Evolutionary conservation across 495 filamentous ascomycete genomes (phyloP).

Genomic region (Penicillium lividum): DNA sequence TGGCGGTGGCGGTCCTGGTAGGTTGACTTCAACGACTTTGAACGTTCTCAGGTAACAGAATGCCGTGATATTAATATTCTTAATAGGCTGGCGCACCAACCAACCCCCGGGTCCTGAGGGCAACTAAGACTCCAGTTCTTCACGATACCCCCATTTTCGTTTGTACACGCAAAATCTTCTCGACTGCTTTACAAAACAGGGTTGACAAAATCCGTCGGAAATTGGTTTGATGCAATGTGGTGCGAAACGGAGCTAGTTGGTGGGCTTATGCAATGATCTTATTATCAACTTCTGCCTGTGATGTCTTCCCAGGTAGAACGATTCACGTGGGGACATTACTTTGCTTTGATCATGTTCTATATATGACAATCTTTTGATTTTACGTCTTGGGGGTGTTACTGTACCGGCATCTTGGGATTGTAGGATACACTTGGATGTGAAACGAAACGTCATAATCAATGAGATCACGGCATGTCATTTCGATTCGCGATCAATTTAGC

Average conservation of each 20-base stretch:
- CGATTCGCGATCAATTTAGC: neutral
- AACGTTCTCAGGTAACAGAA: neutral
- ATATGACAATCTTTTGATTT: conserved; percentile 6
- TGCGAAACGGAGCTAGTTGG: conserved; percentile 6
- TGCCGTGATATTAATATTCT: neutral
- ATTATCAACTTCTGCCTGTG: conserved; percentile 2
- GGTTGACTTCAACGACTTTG: conserved; percentile 6
- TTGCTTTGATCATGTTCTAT: conserved; percentile 13
- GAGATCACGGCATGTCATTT: neutral
- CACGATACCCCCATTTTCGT: conserved; percentile 19
- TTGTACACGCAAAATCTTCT: conserved; percentile 12
- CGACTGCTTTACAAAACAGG: conserved; percentile 15
- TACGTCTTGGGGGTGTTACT: neutral
- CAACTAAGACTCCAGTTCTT: conserved; percentile 15
- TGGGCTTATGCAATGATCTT: conserved; percentile 5
- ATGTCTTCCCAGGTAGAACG: neutral
- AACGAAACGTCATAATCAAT: neutral
- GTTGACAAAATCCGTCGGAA: conserved; percentile 17
- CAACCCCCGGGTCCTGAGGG: conserved; percentile 27
- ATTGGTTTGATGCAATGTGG: conserved; percentile 18
- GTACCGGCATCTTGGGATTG: neutral
- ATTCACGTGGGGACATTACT: conserved; percentile 5
- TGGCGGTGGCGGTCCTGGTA: conserved; percentile 39
- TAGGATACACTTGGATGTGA: conserved; percentile 2
- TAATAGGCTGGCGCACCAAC: conserved; percentile 37